Percentiles rank a stretch among this genome's conserved stretches.
phyloP scores from a whole-genome alignment of 1,284 basidiomycete species.

The Cutaneotrichosporon mucoides region DNA sequence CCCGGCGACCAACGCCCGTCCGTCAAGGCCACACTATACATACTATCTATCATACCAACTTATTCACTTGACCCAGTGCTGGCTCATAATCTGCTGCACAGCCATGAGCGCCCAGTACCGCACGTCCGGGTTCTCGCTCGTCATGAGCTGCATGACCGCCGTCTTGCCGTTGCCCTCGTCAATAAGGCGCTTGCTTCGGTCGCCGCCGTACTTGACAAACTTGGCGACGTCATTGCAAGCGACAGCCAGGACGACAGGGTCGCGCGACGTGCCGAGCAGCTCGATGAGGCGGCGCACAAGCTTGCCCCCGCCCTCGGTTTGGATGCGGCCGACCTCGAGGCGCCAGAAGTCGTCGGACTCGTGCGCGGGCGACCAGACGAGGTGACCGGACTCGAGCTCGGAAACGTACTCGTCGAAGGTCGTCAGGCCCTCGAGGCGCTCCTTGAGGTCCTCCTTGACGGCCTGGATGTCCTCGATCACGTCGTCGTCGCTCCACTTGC shows the following conservation, averaged over 20 bases:
- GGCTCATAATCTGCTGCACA: slow-evolving; percentile 47
- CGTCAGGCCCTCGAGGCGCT: slow-evolving; percentile 71
- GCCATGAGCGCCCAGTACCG: slow-evolving; percentile 79
- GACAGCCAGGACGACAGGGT: slow-evolving; percentile 76
- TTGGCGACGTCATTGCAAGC: slow-evolving; percentile 89
- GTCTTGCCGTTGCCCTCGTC: slow-evolving; percentile 82
- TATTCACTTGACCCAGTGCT: slow-evolving; percentile 25
- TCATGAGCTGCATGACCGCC: slow-evolving; percentile 91
- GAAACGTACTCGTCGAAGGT: slow-evolving; percentile 95
- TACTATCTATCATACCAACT: background rate
- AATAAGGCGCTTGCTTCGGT: slow-evolving; percentile 82
- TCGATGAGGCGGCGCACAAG: slow-evolving; percentile 75
- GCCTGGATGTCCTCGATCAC: slow-evolving; percentile 86
- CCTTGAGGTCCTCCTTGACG: slow-evolving; percentile 73
- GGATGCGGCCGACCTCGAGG: slow-evolving; percentile 83
- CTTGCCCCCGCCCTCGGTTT: slow-evolving; percentile 74
- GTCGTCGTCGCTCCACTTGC: slow-evolving; percentile 95
- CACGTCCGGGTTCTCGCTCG: slow-evolving; percentile 79
- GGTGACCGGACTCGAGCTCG: slow-evolving; percentile 81
- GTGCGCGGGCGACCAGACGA: slow-evolving; percentile 93
- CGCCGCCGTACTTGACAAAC: slow-evolving; percentile 79
- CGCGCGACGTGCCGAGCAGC: slow-evolving; percentile 63
- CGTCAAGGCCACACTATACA: too few relatives aligned
- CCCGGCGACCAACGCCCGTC: too few relatives aligned
- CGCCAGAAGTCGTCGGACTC: slow-evolving; percentile 97